Evolutionary conservation across 768 basidiomycete genomes (phyloP), one percentile per base, ranked within the genome.

Genomic region (Hysterangium stoloniferum): DNA sequence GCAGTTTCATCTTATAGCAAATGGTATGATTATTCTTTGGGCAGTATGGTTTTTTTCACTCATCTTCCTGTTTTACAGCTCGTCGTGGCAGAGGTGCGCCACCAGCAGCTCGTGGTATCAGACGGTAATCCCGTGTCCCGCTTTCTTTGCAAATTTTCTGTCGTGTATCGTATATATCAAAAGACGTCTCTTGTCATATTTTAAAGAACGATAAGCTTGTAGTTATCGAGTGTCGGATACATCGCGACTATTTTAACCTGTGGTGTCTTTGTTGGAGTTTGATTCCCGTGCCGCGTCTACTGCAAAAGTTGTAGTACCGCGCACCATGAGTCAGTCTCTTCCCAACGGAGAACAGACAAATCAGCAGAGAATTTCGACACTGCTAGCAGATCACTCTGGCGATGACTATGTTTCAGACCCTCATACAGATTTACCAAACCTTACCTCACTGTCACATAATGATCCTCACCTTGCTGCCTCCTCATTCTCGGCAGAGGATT

Each of bases 41-140:
- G 35, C 15, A 34, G 22, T 20, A 25, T 40, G 11, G 42, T 6
- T 37, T 40, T 53, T 29, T 34, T 34, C 32, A 34, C 52, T 52
- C 13, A 38, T 50, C 52, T 29, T 55, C 8, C 9, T 52, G 56
- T 52, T 56, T 54, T 48, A 28, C 58, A 91, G 88, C 88, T 64
- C 88, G 88, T 58, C 88, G 88, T 63, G 89, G 89, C 62, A 86
- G 88, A 59, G 88, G 88, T 55, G 82, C 86, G 22, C 79, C 49
- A 40, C 49, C 83, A 55, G 73, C 83, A 24, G 72, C 78, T 49
- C 76, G 88, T 56, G 88, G 87, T 49, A 92, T 92, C 64, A 77
- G 88, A 66, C 79, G 89, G 67, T 92, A 71, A 81, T 13, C 25
- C 32, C 40, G 11, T 17, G 29, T 29, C 13, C n/a, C 17, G 19